Conservation (phyloP, 1,284 basidiomycete species). For the Clitocybe nebularis region DNA sequence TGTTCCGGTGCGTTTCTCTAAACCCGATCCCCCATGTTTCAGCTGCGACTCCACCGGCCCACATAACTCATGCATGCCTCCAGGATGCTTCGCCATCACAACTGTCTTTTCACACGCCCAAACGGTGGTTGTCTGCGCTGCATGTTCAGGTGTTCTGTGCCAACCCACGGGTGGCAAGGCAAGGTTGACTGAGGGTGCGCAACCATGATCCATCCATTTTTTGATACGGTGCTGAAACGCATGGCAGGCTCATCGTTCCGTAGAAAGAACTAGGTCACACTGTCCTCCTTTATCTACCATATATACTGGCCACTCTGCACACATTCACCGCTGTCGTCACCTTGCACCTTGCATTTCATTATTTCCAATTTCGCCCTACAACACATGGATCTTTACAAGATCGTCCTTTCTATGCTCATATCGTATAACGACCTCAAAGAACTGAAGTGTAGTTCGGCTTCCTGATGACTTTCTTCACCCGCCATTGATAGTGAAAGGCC, state of each 20-base stretch:
- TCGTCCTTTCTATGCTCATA: too few relatives aligned
- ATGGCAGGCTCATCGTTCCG: slow-evolving; percentile 78
- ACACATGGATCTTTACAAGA: too few relatives aligned
- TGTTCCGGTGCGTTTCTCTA: slow-evolving; percentile 74
- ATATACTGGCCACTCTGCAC: slow-evolving; percentile 11
- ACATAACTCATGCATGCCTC: too few relatives aligned
- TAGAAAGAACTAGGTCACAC: slow-evolving; percentile 68
- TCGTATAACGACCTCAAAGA: too few relatives aligned
- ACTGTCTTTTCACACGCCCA: slow-evolving; percentile 96
- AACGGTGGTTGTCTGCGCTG: slow-evolving; percentile 89
- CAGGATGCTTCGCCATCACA: slow-evolving; percentile 94
- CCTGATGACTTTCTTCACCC: too few relatives aligned
- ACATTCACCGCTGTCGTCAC: slow-evolving; percentile 4
- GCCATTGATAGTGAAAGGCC: too few relatives aligned
- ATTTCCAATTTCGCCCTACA: too few relatives aligned
- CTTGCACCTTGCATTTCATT: too few relatives aligned
- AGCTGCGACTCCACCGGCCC: slow-evolving; percentile 11
- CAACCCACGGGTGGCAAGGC: slow-evolving; percentile 99
- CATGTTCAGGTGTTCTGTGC: slow-evolving; percentile 94
- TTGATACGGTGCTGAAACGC: slow-evolving; percentile 6
- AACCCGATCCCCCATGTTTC: slow-evolving; percentile 10
- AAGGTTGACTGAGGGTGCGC: slow-evolving; percentile 94
- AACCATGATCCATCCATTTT: slow-evolving; percentile 8
- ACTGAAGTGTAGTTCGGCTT: too few relatives aligned
- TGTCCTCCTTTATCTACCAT: slow-evolving; percentile 22